Percentiles rank a stretch among this genome's conserved stretches.
Evolutionary conservation across 164 flowering plant species (phyloP).

Genomic region (Macadamia tetraphylla): DNA sequence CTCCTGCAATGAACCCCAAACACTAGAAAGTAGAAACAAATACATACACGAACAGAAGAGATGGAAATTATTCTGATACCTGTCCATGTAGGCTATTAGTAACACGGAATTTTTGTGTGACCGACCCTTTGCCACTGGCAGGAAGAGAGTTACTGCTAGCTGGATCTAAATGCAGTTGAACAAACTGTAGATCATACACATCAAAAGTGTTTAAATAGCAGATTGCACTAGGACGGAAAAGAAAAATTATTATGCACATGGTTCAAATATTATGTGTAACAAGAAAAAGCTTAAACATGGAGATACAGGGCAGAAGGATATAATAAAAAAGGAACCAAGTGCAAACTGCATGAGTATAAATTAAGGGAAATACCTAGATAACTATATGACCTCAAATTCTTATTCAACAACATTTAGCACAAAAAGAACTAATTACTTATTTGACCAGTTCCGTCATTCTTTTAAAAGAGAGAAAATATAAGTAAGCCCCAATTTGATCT

Average conservation of each 20-base stretch:
- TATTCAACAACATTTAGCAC: too few species aligned
- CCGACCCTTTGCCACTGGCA: slow-evolving; percentile 60
- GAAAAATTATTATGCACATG: not conserved
- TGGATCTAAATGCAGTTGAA: slow-evolving; percentile 85
- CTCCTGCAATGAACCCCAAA: too few species aligned
- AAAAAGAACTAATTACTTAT: too few species aligned
- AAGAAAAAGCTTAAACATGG: not conserved
- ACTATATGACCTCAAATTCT: too few species aligned
- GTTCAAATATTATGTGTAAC: not conserved
- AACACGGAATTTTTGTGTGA: slow-evolving; percentile 63
- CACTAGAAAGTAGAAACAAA: not conserved
- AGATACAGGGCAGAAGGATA: too few species aligned
- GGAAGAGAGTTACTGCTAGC: slow-evolving; percentile 82
- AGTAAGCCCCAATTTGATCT: too few species aligned
- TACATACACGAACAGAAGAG: not conserved
- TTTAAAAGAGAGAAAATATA: too few species aligned
- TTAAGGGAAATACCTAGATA: too few species aligned
- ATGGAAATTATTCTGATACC: slow-evolving; percentile 33
- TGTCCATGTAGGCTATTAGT: slow-evolving; percentile 91
- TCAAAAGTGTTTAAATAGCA: slow-evolving; percentile 7
- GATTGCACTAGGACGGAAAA: not conserved
- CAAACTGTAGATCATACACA: slow-evolving; percentile 54
- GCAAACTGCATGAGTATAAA: too few species aligned
- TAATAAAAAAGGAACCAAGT: too few species aligned
- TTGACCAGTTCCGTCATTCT: too few species aligned